Conservation (phyloP, 345 rosid genomes). For the Rhizophora apiculata region DNA sequence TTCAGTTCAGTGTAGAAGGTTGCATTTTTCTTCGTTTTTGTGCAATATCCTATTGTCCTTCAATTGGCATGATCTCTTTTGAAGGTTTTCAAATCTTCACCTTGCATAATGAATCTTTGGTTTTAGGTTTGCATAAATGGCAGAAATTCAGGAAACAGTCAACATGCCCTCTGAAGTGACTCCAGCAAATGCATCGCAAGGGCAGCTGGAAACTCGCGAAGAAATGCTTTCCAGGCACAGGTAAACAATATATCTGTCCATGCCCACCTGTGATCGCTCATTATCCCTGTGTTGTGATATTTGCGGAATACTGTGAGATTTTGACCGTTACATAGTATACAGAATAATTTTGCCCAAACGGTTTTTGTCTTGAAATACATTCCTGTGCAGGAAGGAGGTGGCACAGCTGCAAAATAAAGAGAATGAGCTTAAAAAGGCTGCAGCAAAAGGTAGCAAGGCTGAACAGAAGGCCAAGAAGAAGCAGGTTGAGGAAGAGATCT, state of each 20-base stretch:
- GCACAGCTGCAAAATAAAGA: conserved; percentile 78
- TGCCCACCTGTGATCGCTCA: background rate
- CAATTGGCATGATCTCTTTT: too few species aligned
- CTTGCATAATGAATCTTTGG: background rate
- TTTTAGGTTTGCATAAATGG: conserved; percentile 33
- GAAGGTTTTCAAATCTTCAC: too few species aligned
- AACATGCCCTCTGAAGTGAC: conserved; percentile 24
- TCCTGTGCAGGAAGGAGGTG: conserved; percentile 67
- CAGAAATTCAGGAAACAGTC: conserved; percentile 29
- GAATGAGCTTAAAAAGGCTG: conserved; percentile 74
- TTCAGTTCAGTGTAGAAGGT: too few species aligned
- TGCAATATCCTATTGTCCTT: too few species aligned
- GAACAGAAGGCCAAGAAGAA: conserved; percentile 97
- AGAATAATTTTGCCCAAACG: background rate
- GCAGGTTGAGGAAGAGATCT: conserved; percentile 83
- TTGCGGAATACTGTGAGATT: background rate
- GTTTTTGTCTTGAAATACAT: background rate
- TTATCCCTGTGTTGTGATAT: background rate
- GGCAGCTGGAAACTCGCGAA: conserved; percentile 43
- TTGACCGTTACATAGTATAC: background rate
- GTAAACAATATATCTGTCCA: conserved; percentile 16
- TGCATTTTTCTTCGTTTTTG: too few species aligned
- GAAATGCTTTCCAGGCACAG: conserved; percentile 73
- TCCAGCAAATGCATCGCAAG: conserved; percentile 23
- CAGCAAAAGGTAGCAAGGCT: conserved; percentile 95